Conservation (phyloP, 495 filamentous ascomycete genomes). For the Penicillium egyptiacum region DNA sequence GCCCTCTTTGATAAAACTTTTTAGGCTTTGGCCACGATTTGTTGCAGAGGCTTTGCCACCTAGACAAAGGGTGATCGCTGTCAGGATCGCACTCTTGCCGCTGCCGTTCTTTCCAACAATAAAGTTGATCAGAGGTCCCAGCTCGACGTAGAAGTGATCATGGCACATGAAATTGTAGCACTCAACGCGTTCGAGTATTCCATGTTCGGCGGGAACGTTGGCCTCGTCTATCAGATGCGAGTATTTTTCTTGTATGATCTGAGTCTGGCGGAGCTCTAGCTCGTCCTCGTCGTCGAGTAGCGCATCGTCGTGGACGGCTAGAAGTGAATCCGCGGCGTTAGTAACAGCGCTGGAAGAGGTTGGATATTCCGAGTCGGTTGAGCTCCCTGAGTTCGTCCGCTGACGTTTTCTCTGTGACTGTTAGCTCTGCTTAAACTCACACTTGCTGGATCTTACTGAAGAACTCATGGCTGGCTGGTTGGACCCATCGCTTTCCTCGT, state of each 20-base stretch:
- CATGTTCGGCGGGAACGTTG: conserved; percentile 77
- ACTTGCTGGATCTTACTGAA: conserved; percentile 37
- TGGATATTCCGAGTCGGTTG: conserved; percentile 19
- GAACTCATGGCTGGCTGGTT: conserved; percentile 38
- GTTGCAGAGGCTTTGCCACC: conserved; percentile 93
- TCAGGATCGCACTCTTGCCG: conserved; percentile 97
- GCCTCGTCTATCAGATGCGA: conserved; percentile 53
- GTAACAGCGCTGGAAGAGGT: conserved; percentile 28
- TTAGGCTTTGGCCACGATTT: conserved; percentile 90
- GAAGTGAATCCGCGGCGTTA: conserved; percentile 25
- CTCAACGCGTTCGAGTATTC: conserved; percentile 77
- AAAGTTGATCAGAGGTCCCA: conserved; percentile 95
- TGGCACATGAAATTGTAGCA: conserved; percentile 98
- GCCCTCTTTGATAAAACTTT: conserved; percentile 90
- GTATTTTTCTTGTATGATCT: conserved; percentile 62
- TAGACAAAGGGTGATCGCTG: conserved; percentile 88
- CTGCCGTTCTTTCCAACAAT: conserved; percentile 97
- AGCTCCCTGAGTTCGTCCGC: conserved; percentile 21
- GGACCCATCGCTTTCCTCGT: conserved; percentile 46
- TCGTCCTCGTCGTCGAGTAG: conserved; percentile 48
- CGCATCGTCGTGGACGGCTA: conserved; percentile 36
- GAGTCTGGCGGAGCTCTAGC: conserved; percentile 66
- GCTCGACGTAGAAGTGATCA: conserved; percentile 67
- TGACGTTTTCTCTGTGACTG: conserved; percentile 41
- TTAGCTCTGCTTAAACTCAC: not conserved